Conservation (phyloP, 2,329 filamentous ascomycete genomes). For the Diaporthe velutina region DNA sequence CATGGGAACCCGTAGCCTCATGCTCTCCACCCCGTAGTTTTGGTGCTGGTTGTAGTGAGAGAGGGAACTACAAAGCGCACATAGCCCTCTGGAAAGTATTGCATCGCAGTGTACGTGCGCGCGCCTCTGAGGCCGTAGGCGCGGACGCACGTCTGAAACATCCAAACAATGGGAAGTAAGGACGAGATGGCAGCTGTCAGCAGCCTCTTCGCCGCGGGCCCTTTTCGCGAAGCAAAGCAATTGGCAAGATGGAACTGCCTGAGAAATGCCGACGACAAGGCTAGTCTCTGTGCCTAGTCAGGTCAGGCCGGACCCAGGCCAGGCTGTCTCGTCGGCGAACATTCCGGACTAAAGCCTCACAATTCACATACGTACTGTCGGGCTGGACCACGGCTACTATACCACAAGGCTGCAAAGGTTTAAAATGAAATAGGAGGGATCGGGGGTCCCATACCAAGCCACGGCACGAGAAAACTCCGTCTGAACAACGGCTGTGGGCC, state of each 20-base stretch:
- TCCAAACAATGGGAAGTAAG: neutral
- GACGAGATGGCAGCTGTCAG: constrained; percentile 26
- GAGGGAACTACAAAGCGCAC: neutral
- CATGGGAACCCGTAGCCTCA: neutral
- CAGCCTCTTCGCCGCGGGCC: neutral
- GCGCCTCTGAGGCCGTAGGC: neutral
- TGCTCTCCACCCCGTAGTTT: neutral
- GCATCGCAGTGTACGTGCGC: neutral
- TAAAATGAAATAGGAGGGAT: constrained; percentile 2
- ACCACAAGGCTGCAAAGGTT: constrained; percentile 6
- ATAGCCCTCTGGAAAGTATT: neutral
- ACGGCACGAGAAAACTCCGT: constrained; percentile 19
- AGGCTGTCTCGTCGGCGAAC: constrained; percentile 16
- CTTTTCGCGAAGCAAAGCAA: neutral
- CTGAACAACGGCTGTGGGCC: constrained; percentile 23
- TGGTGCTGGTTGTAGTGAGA: too few relatives aligned
- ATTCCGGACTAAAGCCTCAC: neutral
- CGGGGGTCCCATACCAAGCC: constrained; percentile 22
- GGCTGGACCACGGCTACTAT: neutral
- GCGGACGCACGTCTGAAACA: constrained; percentile 6
- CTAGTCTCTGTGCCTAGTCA: neutral
- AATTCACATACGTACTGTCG: neutral
- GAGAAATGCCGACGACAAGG: constrained; percentile 4
- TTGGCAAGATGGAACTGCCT: neutral
- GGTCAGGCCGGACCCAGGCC: neutral